Evolutionary conservation across 352 stramenopile species (phyloP).

Genomic region (Aphanomyces invadans): DNA sequence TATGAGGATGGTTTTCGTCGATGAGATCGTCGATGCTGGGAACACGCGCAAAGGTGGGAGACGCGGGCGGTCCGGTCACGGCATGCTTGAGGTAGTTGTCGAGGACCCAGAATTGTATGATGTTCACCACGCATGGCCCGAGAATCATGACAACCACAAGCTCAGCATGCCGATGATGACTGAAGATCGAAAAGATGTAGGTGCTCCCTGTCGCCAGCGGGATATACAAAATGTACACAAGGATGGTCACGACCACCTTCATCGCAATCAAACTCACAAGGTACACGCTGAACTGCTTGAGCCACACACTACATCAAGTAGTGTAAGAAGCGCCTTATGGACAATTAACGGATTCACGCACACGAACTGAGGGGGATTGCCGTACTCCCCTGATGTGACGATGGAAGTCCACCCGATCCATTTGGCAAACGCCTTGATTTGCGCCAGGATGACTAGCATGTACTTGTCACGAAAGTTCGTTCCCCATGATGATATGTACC

Average conservation of each 20-base stretch:
- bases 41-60: not conserved
- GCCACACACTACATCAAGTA: slow-evolving; percentile 33
- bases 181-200: slow-evolving; percentile 44
- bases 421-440: slow-evolving; percentile 37
- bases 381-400: slow-evolving; percentile 56
- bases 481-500: slow-evolving; percentile 15
- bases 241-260: slow-evolving; percentile 41
- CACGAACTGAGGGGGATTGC: slow-evolving; percentile 43
- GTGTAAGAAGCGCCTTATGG: not conserved
- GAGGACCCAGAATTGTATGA: slow-evolving; percentile 63
- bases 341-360: not conserved
- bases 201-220: slow-evolving; percentile 40
- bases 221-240: slow-evolving; percentile 40
- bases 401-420: slow-evolving; percentile 33
- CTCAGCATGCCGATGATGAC: slow-evolving; percentile 55
- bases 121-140: slow-evolving; percentile 53
- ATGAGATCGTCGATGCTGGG: not conserved
- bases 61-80: slow-evolving; percentile 11
- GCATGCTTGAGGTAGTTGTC: slow-evolving; percentile 24
- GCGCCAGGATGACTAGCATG: slow-evolving; percentile 30
- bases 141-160: slow-evolving; percentile 73
- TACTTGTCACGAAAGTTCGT: too few species aligned
- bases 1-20: not conserved
- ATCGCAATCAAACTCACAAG: slow-evolving; percentile 37
- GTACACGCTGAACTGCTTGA: slow-evolving; percentile 46